Evolutionary conservation across 2,329 filamentous ascomycete genomes (phyloP), one percentile per base, ranked within the genome.

Genomic region (Paecilomyces sp.): DNA sequence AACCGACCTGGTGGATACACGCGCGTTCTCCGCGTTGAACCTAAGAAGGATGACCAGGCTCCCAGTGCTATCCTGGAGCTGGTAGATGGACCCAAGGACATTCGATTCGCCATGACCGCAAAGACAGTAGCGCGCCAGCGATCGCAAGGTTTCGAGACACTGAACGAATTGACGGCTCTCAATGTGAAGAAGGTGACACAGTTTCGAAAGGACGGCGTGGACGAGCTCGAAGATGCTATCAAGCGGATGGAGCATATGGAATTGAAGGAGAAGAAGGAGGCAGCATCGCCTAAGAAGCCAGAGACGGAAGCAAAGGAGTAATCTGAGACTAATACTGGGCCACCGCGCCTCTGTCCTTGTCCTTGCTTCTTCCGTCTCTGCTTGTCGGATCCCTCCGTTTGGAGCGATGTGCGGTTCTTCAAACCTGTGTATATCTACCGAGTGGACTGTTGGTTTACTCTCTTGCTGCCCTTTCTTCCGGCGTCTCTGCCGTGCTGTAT

Each of bases 61-160:
- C 85, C 88, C 64, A 92, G 89, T 34, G 93, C 94, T 24, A 92
- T 99, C 64, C 87, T 99, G 55, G 92, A 97, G 77, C 85, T 99
- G 33, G 92, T 99, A 62, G 94, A 99, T 76, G 92, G 93, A 36
- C 91, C 92, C 34, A 89, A 88, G 73, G 94, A 99, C 76, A 90
- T 96, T 80, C 89, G 92, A 34, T 97, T 97, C 78, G 91, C 91
- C 69, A 87, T 97, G 84, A 96, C 92, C 2, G 94, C 94, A 28
- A 89, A 89, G 67, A 88, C 91, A 0, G 82, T 97, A 6, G 91
- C 90, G 52, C 82, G 86, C 30, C 71, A 81, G 60, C 78, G 81
- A 2, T 67, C 70, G 13, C 71, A 78, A 61, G 76, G 85, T 13
- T 82, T 85, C 47, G 80, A 84, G 57, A 73, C 79, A 2, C 78